Conservation (phyloP, 371 early-diverging fungal species). For the Sporodiniella umbellata region DNA sequence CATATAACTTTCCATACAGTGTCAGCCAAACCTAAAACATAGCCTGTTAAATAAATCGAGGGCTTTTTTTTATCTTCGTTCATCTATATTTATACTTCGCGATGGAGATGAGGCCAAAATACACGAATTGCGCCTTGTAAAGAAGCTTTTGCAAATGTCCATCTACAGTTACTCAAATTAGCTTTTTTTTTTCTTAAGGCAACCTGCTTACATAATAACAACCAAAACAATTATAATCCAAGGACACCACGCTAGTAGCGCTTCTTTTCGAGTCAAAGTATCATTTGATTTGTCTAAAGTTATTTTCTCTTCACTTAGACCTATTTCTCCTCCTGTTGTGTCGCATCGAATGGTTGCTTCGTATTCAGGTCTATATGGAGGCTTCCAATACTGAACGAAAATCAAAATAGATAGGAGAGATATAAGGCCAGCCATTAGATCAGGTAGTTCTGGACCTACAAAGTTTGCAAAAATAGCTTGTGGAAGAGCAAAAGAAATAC, state of each 20-base stretch:
- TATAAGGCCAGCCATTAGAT: slow-evolving; percentile 37
- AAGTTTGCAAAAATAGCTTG: slow-evolving; percentile 40
- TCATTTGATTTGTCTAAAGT: neutral
- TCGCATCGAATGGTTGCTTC: slow-evolving; percentile 14
- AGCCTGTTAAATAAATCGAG: no score
- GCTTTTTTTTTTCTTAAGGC: no score
- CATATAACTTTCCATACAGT: slow-evolving; percentile 36
- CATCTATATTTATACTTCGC: slow-evolving; percentile 17
- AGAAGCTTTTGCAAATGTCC: slow-evolving; percentile 33
- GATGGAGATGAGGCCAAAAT: slow-evolving; percentile 34
- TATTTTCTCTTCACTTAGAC: neutral
- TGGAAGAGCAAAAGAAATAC: slow-evolving; percentile 34
- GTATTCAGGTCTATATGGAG: slow-evolving; percentile 32
- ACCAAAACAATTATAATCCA: slow-evolving; percentile 36
- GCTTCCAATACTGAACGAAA: slow-evolving; percentile 45
- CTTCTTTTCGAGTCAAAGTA: slow-evolving; percentile 14
- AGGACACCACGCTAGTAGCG: slow-evolving; percentile 34
- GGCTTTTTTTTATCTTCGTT: no score
- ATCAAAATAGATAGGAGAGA: slow-evolving; percentile 27
- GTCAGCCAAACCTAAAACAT: slow-evolving; percentile 44
- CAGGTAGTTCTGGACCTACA: slow-evolving; percentile 45
- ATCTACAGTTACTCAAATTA: slow-evolving; percentile 7
- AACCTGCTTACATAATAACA: slow-evolving; percentile 31
- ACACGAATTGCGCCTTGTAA: slow-evolving; percentile 24
- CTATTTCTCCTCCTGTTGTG: neutral